Base-by-base conservation (phyloP, 306 rosid species). In the Quercus suber region DNA sequence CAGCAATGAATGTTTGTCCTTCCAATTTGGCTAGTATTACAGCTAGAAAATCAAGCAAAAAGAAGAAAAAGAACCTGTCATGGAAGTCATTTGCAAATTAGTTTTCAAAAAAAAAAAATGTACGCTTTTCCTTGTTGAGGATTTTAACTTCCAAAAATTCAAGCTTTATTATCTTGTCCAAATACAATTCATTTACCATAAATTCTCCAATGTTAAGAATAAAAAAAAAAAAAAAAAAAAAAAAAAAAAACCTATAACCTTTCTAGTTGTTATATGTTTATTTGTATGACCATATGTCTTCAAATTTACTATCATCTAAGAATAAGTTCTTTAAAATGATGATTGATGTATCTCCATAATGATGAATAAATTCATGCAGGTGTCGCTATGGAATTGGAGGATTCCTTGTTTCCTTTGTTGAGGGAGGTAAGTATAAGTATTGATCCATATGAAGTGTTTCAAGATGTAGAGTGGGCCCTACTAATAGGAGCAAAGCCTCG, bases 331-430 rank as follows among this genome's bases (percentile, higher is more conserved):
- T 10, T 41, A 41, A 49, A 61, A 56, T 73, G 43, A 55, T 67
- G 68, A 56, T 60, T 73, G 52, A 59, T 63, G 31, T 55, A 58
- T 79, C 78, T 74, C 55, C n/a, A 31, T 74, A 27, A 28, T 43
- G 75, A 52, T 78, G 53, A 71, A 64, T 55, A 49, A 49, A 70
- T 74, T 31, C 41, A 5, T 78, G 69, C 89, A 95, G 99, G 99
- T 71, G 99, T 95, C 82, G 99, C 99, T 37, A 95, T 95, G 99
- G 99, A 95, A 83, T 76, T 95, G 85, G 99, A 95, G 87, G 99
- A 95, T 78, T 95, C 93, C 37, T 81, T 95, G 85, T 95, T 87
- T 86, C 99, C 99, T 53, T 79, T 95, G 81, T 69, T 95, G 77
- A 89, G 98, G 82, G 99, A 95, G 84, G 99, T 95, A 67, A 86